These are phyloP conservation scores for Cucumis melo DNA, from an alignment of 306 rosid species.

Conservation along the genomic window DNA sequence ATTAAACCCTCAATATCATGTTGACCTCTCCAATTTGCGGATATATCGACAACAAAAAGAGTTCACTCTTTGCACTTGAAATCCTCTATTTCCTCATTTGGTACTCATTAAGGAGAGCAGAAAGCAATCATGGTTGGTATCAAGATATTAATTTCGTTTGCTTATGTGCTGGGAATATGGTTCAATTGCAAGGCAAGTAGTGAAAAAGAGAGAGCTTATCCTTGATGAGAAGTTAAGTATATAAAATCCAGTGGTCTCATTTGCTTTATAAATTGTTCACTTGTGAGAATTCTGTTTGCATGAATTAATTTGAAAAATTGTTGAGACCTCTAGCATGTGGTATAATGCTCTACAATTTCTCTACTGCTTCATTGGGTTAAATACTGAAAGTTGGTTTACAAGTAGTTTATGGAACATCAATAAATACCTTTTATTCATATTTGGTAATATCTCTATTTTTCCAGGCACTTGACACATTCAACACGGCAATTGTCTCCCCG, in stretches of 20 bases:
- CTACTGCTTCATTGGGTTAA: background rate
- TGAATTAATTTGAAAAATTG: background rate
- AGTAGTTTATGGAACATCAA: background rate
- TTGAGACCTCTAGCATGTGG: background rate
- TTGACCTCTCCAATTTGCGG: no score
- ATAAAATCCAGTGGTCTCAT: background rate
- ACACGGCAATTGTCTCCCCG: conserved; percentile 78
- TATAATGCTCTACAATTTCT: background rate
- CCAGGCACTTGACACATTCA: conserved; percentile 92
- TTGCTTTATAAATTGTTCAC: background rate
- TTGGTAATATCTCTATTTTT: background rate
- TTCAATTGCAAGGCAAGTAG: background rate
- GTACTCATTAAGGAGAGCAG: background rate
- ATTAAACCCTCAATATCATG: no score
- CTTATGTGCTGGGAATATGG: background rate
- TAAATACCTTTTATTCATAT: background rate
- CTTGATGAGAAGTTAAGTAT: background rate
- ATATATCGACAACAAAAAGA: background rate
- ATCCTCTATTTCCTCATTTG: background rate
- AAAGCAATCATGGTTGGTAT: background rate
- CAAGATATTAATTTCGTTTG: background rate
- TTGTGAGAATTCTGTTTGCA: background rate
- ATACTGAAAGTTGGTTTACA: background rate
- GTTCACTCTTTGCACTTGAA: background rate
- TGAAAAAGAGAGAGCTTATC: background rate